phyloP scores from a whole-genome alignment of 1,284 basidiomycete species.

The Gomphus bonarii region DNA sequence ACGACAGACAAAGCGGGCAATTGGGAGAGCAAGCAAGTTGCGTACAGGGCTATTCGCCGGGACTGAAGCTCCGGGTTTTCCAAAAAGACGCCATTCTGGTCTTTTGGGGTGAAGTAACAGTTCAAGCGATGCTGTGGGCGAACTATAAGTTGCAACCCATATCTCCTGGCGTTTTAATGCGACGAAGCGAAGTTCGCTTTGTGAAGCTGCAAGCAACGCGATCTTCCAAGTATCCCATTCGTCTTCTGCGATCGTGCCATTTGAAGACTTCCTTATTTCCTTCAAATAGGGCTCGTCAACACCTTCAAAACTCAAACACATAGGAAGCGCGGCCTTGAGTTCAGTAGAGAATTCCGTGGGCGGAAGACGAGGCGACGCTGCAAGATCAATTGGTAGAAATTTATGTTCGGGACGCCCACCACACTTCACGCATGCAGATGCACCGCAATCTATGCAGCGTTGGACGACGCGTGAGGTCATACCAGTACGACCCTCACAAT shows the following conservation, averaged over 20 bases:
- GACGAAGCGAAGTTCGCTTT: conserved; percentile 72
- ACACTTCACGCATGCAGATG: conserved; percentile 77
- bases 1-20: conserved; percentile 65
- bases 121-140: conserved; percentile 62
- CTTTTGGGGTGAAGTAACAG: conserved; percentile 67
- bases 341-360: conserved; percentile 67
- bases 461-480: conserved; percentile 64
- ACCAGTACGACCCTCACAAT: conserved; percentile 80
- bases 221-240: conserved; percentile 59
- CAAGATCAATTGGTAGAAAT: conserved; percentile 43
- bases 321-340: conserved; percentile 77
- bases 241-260: conserved; percentile 21
- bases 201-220: conserved; percentile 55
- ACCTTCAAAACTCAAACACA: conserved; percentile 63
- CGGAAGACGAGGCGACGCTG: conserved; percentile 40
- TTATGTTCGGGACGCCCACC: conserved; percentile 87
- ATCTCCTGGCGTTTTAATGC: conserved; percentile 79
- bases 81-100: conserved; percentile 83
- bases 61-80: conserved; percentile 53
- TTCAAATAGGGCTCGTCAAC: conserved; percentile 47
- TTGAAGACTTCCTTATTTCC: conserved; percentile 27
- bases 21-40: conserved; percentile 60
- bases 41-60: conserved; percentile 79
- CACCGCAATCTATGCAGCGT: conserved; percentile 68
- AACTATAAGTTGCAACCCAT: conserved; percentile 79